These are phyloP conservation scores for Sphagnum magellanicum DNA, from an alignment of 228 moss, liverwort and hornwort species.

Conservation along the genomic window DNA sequence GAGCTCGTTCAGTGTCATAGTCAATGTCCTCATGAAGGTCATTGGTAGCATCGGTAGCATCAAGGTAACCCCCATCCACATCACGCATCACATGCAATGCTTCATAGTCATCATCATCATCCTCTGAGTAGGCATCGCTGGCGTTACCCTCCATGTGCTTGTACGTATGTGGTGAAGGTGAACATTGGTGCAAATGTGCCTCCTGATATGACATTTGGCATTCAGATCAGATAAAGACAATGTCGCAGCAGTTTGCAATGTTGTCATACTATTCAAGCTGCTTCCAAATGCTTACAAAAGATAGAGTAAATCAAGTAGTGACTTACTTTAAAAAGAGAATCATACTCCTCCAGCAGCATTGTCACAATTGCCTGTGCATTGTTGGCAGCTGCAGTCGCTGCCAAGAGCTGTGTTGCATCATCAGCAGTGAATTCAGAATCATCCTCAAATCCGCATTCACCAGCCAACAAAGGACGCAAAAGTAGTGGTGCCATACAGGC, in stretches of 20 bases:
- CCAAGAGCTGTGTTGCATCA: conserved; percentile 86
- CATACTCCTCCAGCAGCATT: conserved; percentile 79
- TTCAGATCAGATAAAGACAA: too few species aligned
- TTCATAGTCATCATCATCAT: conserved; percentile 59
- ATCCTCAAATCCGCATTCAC: conserved; percentile 88
- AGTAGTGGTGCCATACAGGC: conserved; percentile 96
- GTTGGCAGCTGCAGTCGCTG: conserved; percentile 90
- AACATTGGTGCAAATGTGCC: conserved; percentile 46
- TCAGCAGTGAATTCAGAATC: conserved; percentile 88
- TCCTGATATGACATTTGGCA: conserved; percentile 28
- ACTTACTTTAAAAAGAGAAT: conserved; percentile 81
- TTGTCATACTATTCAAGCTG: too few species aligned
- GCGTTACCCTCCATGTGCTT: conserved; percentile 69
- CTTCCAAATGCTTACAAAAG: too few species aligned
- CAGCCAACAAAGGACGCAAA: conserved; percentile 75
- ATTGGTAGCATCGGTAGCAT: conserved; percentile 79
- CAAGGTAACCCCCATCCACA: conserved; percentile 71
- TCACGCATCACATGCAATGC: conserved; percentile 47
- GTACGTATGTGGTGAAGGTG: conserved; percentile 68
- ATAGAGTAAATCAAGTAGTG: too few species aligned
- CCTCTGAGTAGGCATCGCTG: conserved; percentile 73
- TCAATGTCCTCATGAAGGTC: conserved; percentile 77
- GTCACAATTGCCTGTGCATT: conserved; percentile 91
- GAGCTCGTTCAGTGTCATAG: conserved; percentile 68
- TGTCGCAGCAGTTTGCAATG: too few species aligned